Base-by-base conservation (phyloP, 192 early-diverging fungal genomes). In the Glomus cerebriforme region DNA sequence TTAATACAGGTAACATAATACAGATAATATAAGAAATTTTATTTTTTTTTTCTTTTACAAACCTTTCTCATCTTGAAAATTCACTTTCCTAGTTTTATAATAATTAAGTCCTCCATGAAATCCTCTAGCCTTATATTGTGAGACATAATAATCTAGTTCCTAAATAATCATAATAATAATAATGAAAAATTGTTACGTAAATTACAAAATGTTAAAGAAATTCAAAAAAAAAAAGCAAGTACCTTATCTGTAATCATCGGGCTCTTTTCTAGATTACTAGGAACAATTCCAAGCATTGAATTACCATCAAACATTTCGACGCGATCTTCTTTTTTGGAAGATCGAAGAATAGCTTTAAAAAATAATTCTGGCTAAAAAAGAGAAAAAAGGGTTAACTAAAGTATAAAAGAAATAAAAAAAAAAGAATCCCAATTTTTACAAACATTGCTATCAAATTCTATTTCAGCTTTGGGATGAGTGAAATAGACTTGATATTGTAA, bases 401-500 rank as follows among this genome's bases (percentile, higher is more conserved):
- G 10, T 19, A 19, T 54, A 54, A 19, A 54, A 68, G 4, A 66
- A 67, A 49, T 17, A 66, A 26, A 29, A 19, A 29, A 10, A 43
- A 35, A 67, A 19, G 24, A 31, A 59, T 22, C 29, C 27, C 1
- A 32, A 35, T 9, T 32, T 70, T 58, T 43, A 45, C 62, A 12
- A 59, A 80, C 79, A 67, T 89, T 77, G 12, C 47, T 70, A 73
- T 88, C 82, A 31, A 90, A 76, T 66, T 88, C 87, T 32, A 79
- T 73, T 62, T 86, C 86, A 31, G 86, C 83, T 71, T 76, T 69
- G 24, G 82, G 73, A 13, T 78, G 71, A 34, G 29, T 8, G 34
- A 89, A 68, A 32, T 82, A 81, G 8, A 85, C 69, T 74, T 92
- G 90, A 59, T 92, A 92, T 47, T 60, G 22, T 13, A 89, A 86